Base-by-base conservation (phyloP, 2,329 filamentous ascomycete genomes). In the Penicillium sp. region DNA sequence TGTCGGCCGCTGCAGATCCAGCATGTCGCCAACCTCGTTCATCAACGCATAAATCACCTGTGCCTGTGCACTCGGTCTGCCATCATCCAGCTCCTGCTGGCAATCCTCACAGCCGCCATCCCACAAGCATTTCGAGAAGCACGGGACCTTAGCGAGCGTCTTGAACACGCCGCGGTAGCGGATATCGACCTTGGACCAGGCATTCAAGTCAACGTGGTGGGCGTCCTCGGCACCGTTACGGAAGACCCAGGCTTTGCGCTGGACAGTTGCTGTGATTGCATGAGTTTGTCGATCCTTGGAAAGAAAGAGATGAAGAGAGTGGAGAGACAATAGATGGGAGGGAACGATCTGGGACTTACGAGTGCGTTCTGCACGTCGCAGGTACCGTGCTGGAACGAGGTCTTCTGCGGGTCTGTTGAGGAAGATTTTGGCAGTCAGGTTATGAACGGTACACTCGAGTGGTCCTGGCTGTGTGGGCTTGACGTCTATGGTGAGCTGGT, bases 1-100 rank as follows among this genome's bases (percentile, higher is more conserved):
- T 4, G 36, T 45, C 13, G 45, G 38, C 7, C 51, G 40, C 4
- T 23, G 37, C 9, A 57, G 38, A 15, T 44, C 33, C 25, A 58
- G 4, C 37, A 47, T 44, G 1, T 37, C 35, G 2, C 50, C 17
- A n/a, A 61, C 27, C 25, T 56, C 56, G n/a, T 49, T 36, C 19
- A 61, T 26, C 15, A 60, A 45, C 19, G 51, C 53, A 41, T 58
- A 56, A 7, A 59, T 23, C 2, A 50, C 56, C 17, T 56, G 40
- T 1, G 41, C 50, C 32, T 61, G 58, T 3, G 40, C 32, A 8
- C 39, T 44, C 13, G 33, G 18, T 3, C 25, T 15, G 7, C 34
- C 45, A 0, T 46, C 34, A 2, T 36, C 25, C 20, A 57, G 43
- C 17, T 43, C 34, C 4, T 21, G 4, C 10, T 18, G 17, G 4